A percentile compares a stretch with the other conserved stretches of the same genome.
These are phyloP conservation scores for Botrytis deweyae DNA, from an alignment of 2,329 filamentous ascomycete species.

Conservation along the genomic window DNA sequence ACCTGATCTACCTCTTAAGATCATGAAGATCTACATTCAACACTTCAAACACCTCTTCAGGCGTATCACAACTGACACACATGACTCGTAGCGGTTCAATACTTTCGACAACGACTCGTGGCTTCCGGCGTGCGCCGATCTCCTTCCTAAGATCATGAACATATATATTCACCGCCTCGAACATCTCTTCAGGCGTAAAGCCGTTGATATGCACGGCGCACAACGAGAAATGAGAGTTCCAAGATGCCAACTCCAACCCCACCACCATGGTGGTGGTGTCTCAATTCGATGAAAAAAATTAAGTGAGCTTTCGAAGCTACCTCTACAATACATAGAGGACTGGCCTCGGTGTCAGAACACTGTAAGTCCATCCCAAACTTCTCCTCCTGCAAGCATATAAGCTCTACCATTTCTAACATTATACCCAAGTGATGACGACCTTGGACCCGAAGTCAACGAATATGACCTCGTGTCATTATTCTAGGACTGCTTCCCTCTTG, in stretches of 20 bases:
- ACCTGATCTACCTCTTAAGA: slow-evolving; percentile 51
- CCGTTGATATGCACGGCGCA: background rate
- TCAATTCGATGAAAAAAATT: background rate
- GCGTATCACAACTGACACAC: background rate
- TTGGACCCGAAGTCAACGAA: background rate
- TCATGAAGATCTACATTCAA: slow-evolving; percentile 54
- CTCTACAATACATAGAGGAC: background rate
- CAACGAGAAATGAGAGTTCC: background rate
- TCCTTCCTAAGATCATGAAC: background rate
- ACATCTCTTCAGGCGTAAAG: slow-evolving; percentile 44
- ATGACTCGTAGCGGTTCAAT: background rate
- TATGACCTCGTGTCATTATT: background rate
- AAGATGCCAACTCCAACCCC: background rate
- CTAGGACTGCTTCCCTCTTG: background rate
- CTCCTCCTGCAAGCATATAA: background rate
- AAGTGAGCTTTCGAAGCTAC: background rate
- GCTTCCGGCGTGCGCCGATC: background rate
- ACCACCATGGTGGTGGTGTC: background rate
- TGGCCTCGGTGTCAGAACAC: background rate
- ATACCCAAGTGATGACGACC: background rate
- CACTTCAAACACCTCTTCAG: slow-evolving; percentile 52
- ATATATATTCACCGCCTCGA: slow-evolving; percentile 49
- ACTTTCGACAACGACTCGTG: background rate
- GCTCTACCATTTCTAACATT: background rate
- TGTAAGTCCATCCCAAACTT: background rate